Conservation (phyloP, 2,329 filamentous ascomycete species). For the Hypoxylon sp. region DNA sequence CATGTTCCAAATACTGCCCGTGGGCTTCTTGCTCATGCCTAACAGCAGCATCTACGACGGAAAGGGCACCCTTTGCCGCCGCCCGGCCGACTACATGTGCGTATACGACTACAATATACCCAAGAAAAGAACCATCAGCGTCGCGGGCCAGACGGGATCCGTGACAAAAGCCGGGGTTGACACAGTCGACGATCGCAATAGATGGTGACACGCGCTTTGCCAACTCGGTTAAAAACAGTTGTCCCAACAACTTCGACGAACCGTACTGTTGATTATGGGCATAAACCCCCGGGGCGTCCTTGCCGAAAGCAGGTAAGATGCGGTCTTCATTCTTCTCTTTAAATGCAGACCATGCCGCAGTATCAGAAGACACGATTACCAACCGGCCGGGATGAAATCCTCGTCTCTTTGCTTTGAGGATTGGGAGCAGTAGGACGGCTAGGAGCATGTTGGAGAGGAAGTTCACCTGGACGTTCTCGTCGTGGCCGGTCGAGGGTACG, state of each 20-base stretch:
- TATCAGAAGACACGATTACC: constrained; percentile 29
- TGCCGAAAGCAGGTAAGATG: constrained; percentile 11
- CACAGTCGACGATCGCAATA: constrained; percentile 26
- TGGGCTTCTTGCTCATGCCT: constrained; percentile 12
- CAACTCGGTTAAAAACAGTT: constrained; percentile 46
- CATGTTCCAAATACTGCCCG: constrained; percentile 14
- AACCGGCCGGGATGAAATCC: neutral
- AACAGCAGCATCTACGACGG: constrained; percentile 11
- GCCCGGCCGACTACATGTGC: neutral
- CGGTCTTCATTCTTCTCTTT: constrained; percentile 2
- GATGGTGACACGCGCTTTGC: constrained; percentile 38
- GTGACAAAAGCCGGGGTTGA: constrained; percentile 37
- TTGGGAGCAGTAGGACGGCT: neutral
- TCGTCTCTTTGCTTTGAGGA: neutral
- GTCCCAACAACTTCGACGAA: constrained; percentile 41
- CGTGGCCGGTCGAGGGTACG: neutral
- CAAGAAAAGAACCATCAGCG: constrained; percentile 2
- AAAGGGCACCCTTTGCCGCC: neutral
- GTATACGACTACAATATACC: neutral
- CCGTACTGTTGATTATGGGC: constrained; percentile 16
- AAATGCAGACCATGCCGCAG: constrained; percentile 37
- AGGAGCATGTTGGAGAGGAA: neutral
- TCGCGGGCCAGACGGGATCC: constrained; percentile 5
- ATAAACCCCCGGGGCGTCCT: neutral
- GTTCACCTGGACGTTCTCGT: neutral